Conservation (phyloP, 2,329 filamentous ascomycete species). For the Microsporum canis region DNA sequence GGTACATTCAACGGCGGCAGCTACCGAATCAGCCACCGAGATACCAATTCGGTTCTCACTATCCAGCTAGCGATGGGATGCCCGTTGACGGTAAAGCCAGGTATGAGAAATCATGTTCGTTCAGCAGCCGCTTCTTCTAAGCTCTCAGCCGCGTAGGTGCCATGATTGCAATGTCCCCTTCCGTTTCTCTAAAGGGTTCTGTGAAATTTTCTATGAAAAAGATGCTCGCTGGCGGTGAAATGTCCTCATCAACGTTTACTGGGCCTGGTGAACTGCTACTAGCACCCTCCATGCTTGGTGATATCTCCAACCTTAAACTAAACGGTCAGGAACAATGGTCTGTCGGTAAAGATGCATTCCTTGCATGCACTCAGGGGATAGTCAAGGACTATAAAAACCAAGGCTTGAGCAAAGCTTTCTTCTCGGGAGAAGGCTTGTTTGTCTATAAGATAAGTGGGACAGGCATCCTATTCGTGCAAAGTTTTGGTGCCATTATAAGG, state of each 20-base stretch:
- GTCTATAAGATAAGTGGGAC: conserved; percentile 74
- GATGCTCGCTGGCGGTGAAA: conserved; percentile 68
- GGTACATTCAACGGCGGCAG: conserved; percentile 97
- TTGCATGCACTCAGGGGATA: conserved; percentile 78
- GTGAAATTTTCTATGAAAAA: conserved; percentile 88
- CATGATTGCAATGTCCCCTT: conserved; percentile 93
- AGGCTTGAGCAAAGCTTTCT: conserved; percentile 77
- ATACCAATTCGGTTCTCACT: conserved; percentile 81
- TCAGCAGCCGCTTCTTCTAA: neutral
- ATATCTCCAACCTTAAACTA: conserved; percentile 70
- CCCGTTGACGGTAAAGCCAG: conserved; percentile 68
- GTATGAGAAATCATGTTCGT: conserved; percentile 29
- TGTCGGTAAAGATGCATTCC: conserved; percentile 74
- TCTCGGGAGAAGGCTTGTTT: conserved; percentile 84
- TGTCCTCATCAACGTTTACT: conserved; percentile 67
- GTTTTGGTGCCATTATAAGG: conserved; percentile 86
- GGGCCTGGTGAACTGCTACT: conserved; percentile 85
- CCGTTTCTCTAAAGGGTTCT: conserved; percentile 68
- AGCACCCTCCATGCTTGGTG: conserved; percentile 67
- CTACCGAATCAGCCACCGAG: conserved; percentile 84
- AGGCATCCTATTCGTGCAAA: conserved; percentile 79
- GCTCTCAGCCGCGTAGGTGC: conserved; percentile 41
- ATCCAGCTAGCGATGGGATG: conserved; percentile 83
- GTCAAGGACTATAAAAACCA: conserved; percentile 81
- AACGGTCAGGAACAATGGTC: conserved; percentile 59